Evolutionary conservation across 2,329 filamentous ascomycete species (phyloP).

Genomic region (Clathrospora elynae): DNA sequence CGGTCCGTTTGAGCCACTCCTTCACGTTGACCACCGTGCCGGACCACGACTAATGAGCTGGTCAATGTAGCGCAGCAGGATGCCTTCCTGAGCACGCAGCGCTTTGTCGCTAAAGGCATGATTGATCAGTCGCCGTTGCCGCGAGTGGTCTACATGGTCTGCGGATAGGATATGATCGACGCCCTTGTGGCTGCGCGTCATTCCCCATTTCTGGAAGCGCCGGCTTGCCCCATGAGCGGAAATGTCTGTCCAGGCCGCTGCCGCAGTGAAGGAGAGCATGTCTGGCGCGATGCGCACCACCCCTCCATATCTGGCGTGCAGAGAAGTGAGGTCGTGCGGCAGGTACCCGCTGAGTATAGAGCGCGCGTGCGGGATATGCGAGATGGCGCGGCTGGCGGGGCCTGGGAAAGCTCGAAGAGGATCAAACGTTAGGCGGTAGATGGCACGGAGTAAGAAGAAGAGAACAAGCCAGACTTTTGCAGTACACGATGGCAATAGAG

Average conservation of each 20-base stretch:
- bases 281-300: constrained; percentile 17
- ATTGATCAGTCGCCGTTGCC: constrained; percentile 35
- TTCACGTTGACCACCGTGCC: constrained; percentile 1
- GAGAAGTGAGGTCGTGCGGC: background rate
- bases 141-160: constrained; percentile 29
- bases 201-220: constrained; percentile 1
- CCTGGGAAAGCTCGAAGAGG: constrained; percentile 29
- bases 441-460: too few species aligned
- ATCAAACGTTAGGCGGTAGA: constrained; percentile 26
- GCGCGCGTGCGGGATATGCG: constrained; percentile 1
- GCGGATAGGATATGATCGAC: constrained; percentile 13
- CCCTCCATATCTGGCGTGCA: constrained; percentile 14
- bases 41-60: constrained; percentile 3
- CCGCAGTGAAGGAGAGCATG: constrained; percentile 13
- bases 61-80: constrained; percentile 41
- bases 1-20: constrained; percentile 45
- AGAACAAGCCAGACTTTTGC: too few species aligned
- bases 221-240: constrained; percentile 32
- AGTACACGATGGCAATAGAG: too few species aligned
- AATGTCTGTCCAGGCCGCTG: constrained; percentile 47
- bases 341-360: constrained; percentile 2
- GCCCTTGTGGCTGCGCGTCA: constrained; percentile 3
- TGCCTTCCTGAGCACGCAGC: constrained; percentile 41
- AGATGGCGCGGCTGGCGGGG: constrained; percentile 29
- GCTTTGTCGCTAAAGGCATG: constrained; percentile 47